phyloP scores from a whole-genome alignment of 495 filamentous ascomycete species.

The Daldinia bambusicola region DNA sequence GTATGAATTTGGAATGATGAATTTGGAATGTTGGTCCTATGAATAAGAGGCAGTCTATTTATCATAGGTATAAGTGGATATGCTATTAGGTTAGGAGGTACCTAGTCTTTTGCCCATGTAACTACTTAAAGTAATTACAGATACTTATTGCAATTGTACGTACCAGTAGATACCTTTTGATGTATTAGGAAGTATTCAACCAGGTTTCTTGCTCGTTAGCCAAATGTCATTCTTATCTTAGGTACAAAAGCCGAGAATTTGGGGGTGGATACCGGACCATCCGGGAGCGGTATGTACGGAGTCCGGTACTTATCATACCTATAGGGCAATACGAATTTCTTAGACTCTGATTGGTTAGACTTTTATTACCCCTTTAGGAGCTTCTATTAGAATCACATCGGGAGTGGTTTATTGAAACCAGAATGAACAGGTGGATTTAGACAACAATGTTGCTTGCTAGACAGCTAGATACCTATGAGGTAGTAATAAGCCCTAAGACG shows the following conservation, averaged over 20 bases:
- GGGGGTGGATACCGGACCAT: slow-evolving; percentile 2
- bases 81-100: too few relatives aligned
- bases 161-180: background rate
- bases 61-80: background rate
- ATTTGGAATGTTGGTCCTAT: background rate
- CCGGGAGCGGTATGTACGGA: background rate
- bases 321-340: background rate
- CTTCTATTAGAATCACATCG: background rate
- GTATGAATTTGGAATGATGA: background rate
- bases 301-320: background rate
- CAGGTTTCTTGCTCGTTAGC: background rate
- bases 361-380: background rate
- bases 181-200: background rate
- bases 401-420: background rate
- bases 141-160: background rate
- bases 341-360: background rate
- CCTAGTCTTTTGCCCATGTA: background rate
- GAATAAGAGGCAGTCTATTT: background rate
- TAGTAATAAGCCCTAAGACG: too few relatives aligned
- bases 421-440: background rate
- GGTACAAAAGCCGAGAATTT: background rate
- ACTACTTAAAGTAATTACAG: background rate
- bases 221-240: background rate
- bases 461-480: too few relatives aligned
- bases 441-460: too few relatives aligned